phyloP scores from a whole-genome alignment of 2,329 filamentous ascomycete species.

The Fusarium globosum region DNA sequence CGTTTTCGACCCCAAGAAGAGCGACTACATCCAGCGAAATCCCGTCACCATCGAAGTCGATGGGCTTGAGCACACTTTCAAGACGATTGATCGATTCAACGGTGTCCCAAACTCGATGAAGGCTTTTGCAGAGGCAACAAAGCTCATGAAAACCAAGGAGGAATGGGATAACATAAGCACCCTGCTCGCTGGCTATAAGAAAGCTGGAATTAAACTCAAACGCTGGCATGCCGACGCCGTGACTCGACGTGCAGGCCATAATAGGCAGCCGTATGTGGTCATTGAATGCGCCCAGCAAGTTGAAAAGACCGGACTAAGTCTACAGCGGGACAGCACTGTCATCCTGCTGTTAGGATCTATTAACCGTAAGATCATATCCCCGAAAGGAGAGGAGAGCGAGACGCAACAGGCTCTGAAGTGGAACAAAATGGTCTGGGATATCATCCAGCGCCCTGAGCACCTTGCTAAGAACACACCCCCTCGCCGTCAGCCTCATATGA shows the following conservation, averaged over 20 bases:
- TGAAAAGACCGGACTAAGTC: conserved; percentile 57
- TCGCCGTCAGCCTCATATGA: conserved; percentile 40
- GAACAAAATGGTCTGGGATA: conserved; percentile 60
- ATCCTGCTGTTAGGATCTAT: conserved; percentile 43
- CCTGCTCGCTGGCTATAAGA: conserved; percentile 62
- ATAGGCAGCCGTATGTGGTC: conserved; percentile 57
- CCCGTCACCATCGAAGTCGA: conserved; percentile 69
- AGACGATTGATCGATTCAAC: conserved; percentile 55
- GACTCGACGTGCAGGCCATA: conserved; percentile 54
- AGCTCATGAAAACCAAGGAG: conserved; percentile 58
- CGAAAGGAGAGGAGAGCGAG: conserved; percentile 41
- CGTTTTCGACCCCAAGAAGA: conserved; percentile 61
- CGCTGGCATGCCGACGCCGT: conserved; percentile 52
- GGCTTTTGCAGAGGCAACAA: conserved; percentile 53
- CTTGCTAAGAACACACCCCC: conserved; percentile 22
- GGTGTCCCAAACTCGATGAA: conserved; percentile 58
- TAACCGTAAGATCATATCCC: conserved; percentile 52
- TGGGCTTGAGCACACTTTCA: conserved; percentile 65
- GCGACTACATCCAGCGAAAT: conserved; percentile 62
- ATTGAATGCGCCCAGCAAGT: conserved; percentile 63
- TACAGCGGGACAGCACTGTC: conserved; percentile 56
- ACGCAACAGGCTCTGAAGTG: conserved; percentile 58
- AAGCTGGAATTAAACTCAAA: conserved; percentile 54
- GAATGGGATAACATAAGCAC: conserved; percentile 66
- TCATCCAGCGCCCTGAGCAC: conserved; percentile 60